Evolutionary conservation across 805 yeast species (phyloP), one percentile per base, ranked within the genome.

Genomic region (Ogataea nitratoaversa): DNA sequence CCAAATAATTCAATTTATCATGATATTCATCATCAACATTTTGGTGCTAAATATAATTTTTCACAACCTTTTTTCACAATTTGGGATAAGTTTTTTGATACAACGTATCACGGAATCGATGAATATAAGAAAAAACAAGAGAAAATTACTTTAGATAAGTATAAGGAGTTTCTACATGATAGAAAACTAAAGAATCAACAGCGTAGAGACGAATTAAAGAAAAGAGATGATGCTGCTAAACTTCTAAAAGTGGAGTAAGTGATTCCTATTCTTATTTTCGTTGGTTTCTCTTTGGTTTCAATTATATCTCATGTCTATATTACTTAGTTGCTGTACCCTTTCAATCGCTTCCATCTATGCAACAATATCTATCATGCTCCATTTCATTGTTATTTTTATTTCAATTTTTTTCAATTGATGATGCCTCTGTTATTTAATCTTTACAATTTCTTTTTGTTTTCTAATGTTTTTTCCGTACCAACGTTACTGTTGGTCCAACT

Each of bases 1-100:
- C 98, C 97, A 48, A 93, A 93, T 67, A 89, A 93, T 59, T 84
- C 98, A 12, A 84, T 89, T 24, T 93, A 89, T 63, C 99, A 93
- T 58, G 99, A 93, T 65, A 90, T 93, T 52, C 99, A 93, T 61
- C 99, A 93, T 65, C 99, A 93, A 71, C 79, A 78, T 54, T 93
- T 91, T 72, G 99, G 99, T 29, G 80, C 93, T 66, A 88, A 88
- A 69, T 79, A 83, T 42, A 93, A 93, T 67, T 93, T 82, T 57
- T 82, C 95, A 12, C 99, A 93, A 70, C 99, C 99, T 4, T 93
- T 91, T 68, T 93, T 93, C 66, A 83, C 88, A 2, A 79, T 88
- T 57, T 93, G 99, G 99, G 99, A 93, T 63, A 66, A 66, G 37
- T 47, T 81, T 36, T 72, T 76, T 41, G 76, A 79, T 40, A 88